Evolutionary conservation across 1,139 yeast species (phyloP), one percentile per base, ranked within the genome.

Genomic region (Geotrichum aggregatum): DNA sequence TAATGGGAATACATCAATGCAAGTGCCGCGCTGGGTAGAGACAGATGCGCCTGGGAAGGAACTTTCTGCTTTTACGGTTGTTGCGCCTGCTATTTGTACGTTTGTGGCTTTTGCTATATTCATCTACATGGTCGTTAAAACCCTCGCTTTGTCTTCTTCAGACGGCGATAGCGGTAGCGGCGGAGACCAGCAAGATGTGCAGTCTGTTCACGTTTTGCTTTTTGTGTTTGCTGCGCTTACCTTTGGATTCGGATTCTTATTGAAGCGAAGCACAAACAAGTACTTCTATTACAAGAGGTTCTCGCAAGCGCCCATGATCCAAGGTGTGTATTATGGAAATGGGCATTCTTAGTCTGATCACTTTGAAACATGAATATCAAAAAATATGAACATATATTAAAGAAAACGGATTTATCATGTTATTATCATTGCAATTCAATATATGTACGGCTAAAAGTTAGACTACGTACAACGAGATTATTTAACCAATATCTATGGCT

Each of bases 281-380:
- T 43, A 31, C 30, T 10, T 33, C 11, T 43, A 43, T 28, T 14
- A 16, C 4, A 24, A 26, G 16, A 11, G 26, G 18, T 43, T 43
- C 26, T 43, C 47, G 6, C 21, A 33, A 3, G 47, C 14, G 30
- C 47, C 47, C 18, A 18, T 43, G 39, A 33, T 43, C 18, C 19
- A 14, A 13, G 47, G 47, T 1, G 47, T 43, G 2, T 40, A 40
- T 18, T 30, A 43, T 13, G 28, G 14, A 30, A 19, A 19, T 2
- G 39, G 24, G 8, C 8, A 18, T 19, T 19, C 7, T 13, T 33
- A 14, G 7, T n/a, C 24, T 11, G 16, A 16, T n/a, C 13, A 26
- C 3, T n/a, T n/a, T n/a, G n/a, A n/a, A n/a, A n/a, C n/a, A n/a
- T n/a, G n/a, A n/a, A n/a, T n/a, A n/a, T n/a, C n/a, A n/a, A n/a